Conservation (phyloP, 768 basidiomycete genomes). For the Pleurotus citrinopileatus region DNA sequence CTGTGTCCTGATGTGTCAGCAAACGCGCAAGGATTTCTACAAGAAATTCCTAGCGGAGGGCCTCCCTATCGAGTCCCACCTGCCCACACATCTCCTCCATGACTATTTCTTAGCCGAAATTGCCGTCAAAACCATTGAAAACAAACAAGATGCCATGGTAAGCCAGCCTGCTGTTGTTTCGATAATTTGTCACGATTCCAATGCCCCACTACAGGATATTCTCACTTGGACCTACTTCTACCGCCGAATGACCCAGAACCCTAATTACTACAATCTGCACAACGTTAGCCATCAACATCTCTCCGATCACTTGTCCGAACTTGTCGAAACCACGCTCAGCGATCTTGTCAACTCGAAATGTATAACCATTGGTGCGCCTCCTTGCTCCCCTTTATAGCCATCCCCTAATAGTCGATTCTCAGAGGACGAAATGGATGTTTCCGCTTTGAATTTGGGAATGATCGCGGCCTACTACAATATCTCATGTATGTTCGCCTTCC, state of each 20-base stretch:
- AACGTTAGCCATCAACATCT: slow-evolving; percentile 95
- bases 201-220: slow-evolving; percentile 61
- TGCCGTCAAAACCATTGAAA: slow-evolving; percentile 97
- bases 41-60: slow-evolving; percentile 98
- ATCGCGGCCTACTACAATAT: slow-evolving; percentile 97
- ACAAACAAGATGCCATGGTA: slow-evolving; percentile 97
- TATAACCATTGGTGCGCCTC: slow-evolving; percentile 72
- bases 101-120: slow-evolving; percentile 99
- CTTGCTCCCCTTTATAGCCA: not conserved
- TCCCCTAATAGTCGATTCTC: slow-evolving; percentile 8
- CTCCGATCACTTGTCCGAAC: slow-evolving; percentile 92
- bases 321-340: slow-evolving; percentile 90
- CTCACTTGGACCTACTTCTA: slow-evolving; percentile 99
- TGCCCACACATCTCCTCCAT: slow-evolving; percentile 86
- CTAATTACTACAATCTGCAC: slow-evolving; percentile 92
- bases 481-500: slow-evolving; percentile 55
- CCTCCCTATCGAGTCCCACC: slow-evolving; percentile 94
- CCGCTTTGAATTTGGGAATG: slow-evolving; percentile 94
- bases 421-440: slow-evolving; percentile 94
- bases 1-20: slow-evolving; percentile 96
- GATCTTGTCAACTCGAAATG: slow-evolving; percentile 95
- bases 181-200: not conserved
- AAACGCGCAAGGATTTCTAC: slow-evolving; percentile 98
- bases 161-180: slow-evolving; percentile 15
- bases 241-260: slow-evolving; percentile 95